Evolutionary conservation across 2,329 filamentous ascomycete genomes (phyloP), one percentile per base, ranked within the genome.

Genomic region (Botrytis fragariae): DNA sequence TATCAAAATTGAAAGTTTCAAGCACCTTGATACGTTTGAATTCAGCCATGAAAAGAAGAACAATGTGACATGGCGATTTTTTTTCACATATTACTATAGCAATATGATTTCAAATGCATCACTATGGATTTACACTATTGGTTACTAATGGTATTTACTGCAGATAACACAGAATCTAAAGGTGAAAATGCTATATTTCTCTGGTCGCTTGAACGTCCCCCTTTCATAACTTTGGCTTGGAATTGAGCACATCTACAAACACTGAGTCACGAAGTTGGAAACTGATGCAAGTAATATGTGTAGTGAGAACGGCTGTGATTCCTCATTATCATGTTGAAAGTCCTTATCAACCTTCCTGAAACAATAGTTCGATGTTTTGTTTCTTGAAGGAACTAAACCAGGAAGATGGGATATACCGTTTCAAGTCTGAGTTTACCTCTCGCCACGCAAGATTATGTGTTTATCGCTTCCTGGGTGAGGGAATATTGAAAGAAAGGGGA

Each of bases 191-290:
- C 22, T 10, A 18, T 6, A n/a, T 14, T n/a, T n/a, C 4, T 14
- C 48, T 51, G 0, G 0, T 5, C 0, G 45, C 0, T 3, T 1
- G 5, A 6, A 14, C 5, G 1, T n/a, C 4, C 25, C 1, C 48
- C 1, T 3, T n/a, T 14, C 0, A n/a, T 14, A 0, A 25, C 9
- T 48, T 5, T 10, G 10, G 4, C 1, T n/a, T 10, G 12, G 14
- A n/a, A n/a, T 51, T 6, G 4, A 51, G 14, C 22, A 42, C n/a
- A n/a, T n/a, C n/a, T n/a, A n/a, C n/a, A n/a, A n/a, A n/a, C n/a
- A n/a, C n/a, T n/a, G n/a, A n/a, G n/a, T n/a, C n/a, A n/a, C n/a
- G n/a, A n/a, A n/a, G n/a, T n/a, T n/a, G n/a, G n/a, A n/a, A n/a
- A 42, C 2, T 42, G 12, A 42, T 42, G 3, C 4, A 16, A 42